These are phyloP conservation scores for Phialophora verrucosa DNA, from an alignment of 2,329 filamentous ascomycete species.

Conservation along the genomic window DNA sequence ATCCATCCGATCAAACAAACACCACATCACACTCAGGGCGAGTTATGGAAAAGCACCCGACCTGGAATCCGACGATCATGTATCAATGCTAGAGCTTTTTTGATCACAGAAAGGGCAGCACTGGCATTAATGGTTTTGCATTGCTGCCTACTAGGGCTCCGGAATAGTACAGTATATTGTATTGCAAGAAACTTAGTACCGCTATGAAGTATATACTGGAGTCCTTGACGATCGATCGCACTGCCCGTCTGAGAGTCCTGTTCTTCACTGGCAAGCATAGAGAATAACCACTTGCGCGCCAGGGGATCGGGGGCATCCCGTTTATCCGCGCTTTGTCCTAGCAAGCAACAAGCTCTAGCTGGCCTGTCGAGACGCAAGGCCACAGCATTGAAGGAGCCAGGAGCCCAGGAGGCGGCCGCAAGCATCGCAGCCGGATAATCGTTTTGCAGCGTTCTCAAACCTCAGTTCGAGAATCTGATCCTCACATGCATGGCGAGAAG, in stretches of 20 bases:
- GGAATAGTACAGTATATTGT: slow-evolving; percentile 18
- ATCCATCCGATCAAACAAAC: not conserved
- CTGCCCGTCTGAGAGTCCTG: not conserved
- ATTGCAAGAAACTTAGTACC: slow-evolving; percentile 7
- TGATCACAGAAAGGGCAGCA: slow-evolving; percentile 13
- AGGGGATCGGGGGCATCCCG: not conserved
- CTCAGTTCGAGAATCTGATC: not conserved
- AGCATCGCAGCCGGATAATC: slow-evolving; percentile 4
- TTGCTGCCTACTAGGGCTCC: slow-evolving; percentile 6
- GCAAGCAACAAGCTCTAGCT: not conserved
- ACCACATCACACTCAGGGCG: slow-evolving; percentile 1
- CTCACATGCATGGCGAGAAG: too few species aligned
- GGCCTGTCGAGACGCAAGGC: not conserved
- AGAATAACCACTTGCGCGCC: not conserved
- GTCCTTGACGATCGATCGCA: not conserved
- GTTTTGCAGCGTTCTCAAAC: not conserved
- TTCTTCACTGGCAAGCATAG: not conserved
- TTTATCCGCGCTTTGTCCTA: not conserved
- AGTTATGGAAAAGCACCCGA: not conserved
- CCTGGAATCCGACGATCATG: slow-evolving; percentile 20
- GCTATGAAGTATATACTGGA: not conserved
- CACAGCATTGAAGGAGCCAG: not conserved
- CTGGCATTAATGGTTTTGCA: slow-evolving; percentile 15
- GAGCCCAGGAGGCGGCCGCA: not conserved
- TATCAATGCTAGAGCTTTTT: slow-evolving; percentile 23